Base-by-base conservation (phyloP, 495 filamentous ascomycete species). In the Neurospora tetrasperma region DNA sequence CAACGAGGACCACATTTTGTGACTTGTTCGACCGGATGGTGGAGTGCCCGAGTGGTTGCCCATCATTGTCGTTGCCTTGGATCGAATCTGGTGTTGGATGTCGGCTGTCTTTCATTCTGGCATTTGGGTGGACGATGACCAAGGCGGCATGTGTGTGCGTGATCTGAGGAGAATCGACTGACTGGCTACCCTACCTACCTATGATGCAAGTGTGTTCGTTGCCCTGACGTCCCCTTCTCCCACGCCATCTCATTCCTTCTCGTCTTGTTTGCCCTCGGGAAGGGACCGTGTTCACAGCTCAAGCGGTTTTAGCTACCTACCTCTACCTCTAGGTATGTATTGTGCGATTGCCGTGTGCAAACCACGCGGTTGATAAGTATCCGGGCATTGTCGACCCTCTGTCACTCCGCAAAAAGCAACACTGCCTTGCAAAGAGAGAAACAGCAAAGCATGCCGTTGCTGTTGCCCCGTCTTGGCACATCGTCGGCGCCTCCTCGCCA, bases 1-100 rank as follows among this genome's bases (percentile, higher is more conserved):
- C 73, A 75, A 46, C 43, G 68, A 68, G 48, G 71, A 78, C 78
- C 78, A 75, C 73, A 75, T 72, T 71, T 71, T 73, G 54, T 76
- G 74, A 72, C 66, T 39, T 73, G 71, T 62, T 66, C 68, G 31
- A 27, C 42, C 42, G 27, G 54, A 66, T 66, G 54, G 54, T 66
- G 54, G 54, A 66, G 54, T 66, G 54, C 27, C 54, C 27, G 27
- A 66, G 27, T 66, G 54, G 54, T 66, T 66, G 54, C 54, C 54
- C 54, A 62, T 62, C 54, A 62, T 35, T 12, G 54, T 35, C 48
- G 48, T 59, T 23, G 48, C 48, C 48, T 27, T 62, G 27, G 27
- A 35, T 31, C 27, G 27, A 31, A 31, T 31, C 1, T 66, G 7
- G 54, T 35, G 54, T 38, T 38, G 54, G 27, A 8, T 66, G 14